Percentiles rank a stretch among this genome's conserved stretches.
Conservation (phyloP, 2,329 filamentous ascomycete species). For the Orbilia ellipsospora region DNA sequence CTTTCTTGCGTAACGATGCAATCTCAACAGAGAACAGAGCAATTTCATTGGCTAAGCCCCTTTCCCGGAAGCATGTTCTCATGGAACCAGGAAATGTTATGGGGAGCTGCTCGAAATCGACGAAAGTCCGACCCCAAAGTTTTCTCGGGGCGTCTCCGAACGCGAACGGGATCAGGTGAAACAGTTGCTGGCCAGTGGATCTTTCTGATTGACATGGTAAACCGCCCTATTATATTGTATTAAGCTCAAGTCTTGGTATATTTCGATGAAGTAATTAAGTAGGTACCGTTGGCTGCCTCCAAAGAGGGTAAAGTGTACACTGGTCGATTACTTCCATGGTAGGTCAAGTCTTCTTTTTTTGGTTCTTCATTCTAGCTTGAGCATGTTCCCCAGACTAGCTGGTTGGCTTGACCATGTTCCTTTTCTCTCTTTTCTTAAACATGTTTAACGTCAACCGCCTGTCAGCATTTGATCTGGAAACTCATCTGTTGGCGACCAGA, state of each 20-base stretch:
- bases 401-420: no score
- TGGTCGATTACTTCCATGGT: background rate
- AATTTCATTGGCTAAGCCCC: constrained; percentile 26
- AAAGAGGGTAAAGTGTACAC: no score
- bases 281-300: no score
- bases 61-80: background rate
- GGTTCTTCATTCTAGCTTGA: background rate
- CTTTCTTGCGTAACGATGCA: constrained; percentile 30
- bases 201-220: background rate
- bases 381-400: constrained; percentile 1
- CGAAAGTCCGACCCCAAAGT: background rate
- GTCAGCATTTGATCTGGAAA: constrained; percentile 26
- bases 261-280: no score
- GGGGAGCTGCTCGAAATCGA: background rate
- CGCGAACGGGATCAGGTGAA: constrained; percentile 48
- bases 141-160: constrained; percentile 54
- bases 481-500: constrained; percentile 21
- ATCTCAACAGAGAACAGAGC: constrained; percentile 11
- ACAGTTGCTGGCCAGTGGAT: constrained; percentile 25
- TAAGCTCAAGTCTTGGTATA: background rate
- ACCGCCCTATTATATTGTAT: background rate
- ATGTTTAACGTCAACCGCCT: constrained; percentile 30
- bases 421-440: no score
- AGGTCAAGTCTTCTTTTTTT: background rate
- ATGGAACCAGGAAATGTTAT: constrained; percentile 3